A percentile compares a stretch with the other conserved stretches of the same genome.
phyloP scores from a whole-genome alignment of 2,329 filamentous ascomycete genomes.

The Passalora sequoiae region DNA sequence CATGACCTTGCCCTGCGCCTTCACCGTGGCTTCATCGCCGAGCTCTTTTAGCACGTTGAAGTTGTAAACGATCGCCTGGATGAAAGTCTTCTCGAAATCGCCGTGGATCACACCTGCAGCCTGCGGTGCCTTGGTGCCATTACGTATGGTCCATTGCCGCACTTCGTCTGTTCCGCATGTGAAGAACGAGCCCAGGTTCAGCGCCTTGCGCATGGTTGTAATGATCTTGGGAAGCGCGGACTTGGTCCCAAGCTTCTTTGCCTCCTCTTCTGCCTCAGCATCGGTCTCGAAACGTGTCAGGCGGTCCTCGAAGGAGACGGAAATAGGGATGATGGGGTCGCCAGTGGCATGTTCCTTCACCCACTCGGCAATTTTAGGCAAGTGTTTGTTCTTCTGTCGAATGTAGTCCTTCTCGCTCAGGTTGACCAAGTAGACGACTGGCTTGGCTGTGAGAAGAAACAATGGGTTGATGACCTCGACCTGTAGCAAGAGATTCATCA shows the following conservation, averaged over 20 bases:
- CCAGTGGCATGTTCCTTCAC: slow-evolving; percentile 83
- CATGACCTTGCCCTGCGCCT: slow-evolving; percentile 92
- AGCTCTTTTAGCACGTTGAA: slow-evolving; percentile 74
- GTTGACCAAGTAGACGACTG: slow-evolving; percentile 95
- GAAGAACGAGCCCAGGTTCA: slow-evolving; percentile 94
- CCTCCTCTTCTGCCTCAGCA: slow-evolving; percentile 72
- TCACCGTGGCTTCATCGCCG: slow-evolving; percentile 82
- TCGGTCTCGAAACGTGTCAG: slow-evolving; percentile 75
- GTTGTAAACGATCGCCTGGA: slow-evolving; percentile 93
- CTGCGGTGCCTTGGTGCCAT: slow-evolving; percentile 93
- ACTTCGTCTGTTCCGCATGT: slow-evolving; percentile 94
- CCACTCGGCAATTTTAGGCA: slow-evolving; percentile 90
- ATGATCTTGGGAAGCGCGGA: slow-evolving; percentile 90
- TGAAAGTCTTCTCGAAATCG: slow-evolving; percentile 99
- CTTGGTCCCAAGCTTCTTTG: slow-evolving; percentile 79
- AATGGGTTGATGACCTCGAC: slow-evolving; percentile 97
- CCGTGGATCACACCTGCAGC: slow-evolving; percentile 97
- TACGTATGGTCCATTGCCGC: slow-evolving; percentile 95
- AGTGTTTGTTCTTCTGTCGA: slow-evolving; percentile 99
- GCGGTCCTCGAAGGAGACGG: slow-evolving; percentile 87
- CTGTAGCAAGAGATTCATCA: slow-evolving; percentile 48
- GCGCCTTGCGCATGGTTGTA: slow-evolving; percentile 81
- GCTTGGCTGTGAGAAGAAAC: slow-evolving; percentile 91
- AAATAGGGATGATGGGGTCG: slow-evolving; percentile 89
- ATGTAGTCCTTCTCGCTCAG: slow-evolving; percentile 95